Conservation (phyloP, 2,329 filamentous ascomycete species). For the Aspergillus sp. region DNA sequence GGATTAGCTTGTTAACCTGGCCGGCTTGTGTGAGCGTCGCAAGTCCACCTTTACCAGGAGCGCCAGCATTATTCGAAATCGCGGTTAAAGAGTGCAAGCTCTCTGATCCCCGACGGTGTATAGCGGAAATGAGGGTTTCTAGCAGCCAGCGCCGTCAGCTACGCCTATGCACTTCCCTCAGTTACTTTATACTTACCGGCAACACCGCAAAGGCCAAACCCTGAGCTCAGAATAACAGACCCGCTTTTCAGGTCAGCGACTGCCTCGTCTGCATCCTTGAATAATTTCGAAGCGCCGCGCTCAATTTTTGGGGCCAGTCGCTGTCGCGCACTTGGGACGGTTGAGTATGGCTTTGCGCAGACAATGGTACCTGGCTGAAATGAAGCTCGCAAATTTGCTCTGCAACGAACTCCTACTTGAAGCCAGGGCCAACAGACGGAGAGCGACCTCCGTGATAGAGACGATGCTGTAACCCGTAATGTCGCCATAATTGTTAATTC, state of each 20-base stretch:
- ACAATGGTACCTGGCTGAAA: conserved; percentile 3
- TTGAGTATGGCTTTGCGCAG: conserved; percentile 14
- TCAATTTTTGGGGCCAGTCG: conserved; percentile 21
- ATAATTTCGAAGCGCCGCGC: conserved; percentile 31
- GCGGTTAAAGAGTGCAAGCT: conserved; percentile 57
- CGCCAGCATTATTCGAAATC: conserved; percentile 74
- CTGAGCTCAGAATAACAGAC: conserved; percentile 65
- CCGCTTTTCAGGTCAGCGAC: conserved; percentile 65
- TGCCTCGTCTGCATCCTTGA: conserved; percentile 54
- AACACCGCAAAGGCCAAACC: conserved; percentile 76
- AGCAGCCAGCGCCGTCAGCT: conserved; percentile 8
- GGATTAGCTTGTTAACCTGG: conserved; percentile 64
- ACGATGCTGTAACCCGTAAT: conserved; percentile 16
- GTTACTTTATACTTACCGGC: conserved; percentile 45
- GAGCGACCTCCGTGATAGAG: conserved; percentile 19
- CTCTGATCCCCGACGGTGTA: conserved; percentile 54
- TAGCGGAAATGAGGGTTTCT: conserved; percentile 66
- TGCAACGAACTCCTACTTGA: conserved; percentile 14
- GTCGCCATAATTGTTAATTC: conserved; percentile 15
- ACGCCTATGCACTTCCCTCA: neutral
- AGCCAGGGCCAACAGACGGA: conserved; percentile 16
- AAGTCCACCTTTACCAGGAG: conserved; percentile 61
- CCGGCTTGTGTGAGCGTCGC: conserved; percentile 62
- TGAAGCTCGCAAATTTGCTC: conserved; percentile 6
- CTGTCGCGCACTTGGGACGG: conserved; percentile 8